Evolutionary conservation across 139 green algal genomes (phyloP), one percentile per base, ranked within the genome.

Genomic region (Nannochloris sp.): DNA sequence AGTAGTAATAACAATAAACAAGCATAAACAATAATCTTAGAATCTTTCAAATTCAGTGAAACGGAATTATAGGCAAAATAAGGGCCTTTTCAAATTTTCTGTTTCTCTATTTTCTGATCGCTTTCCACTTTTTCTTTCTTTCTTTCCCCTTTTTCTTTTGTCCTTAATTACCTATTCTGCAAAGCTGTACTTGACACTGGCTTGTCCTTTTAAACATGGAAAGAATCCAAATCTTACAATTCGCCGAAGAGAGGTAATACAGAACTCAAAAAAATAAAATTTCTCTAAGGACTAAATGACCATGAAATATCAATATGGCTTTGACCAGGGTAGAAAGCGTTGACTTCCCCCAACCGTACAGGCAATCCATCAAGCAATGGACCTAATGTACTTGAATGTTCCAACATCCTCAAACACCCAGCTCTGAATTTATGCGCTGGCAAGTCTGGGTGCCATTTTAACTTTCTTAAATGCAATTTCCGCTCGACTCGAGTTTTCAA

Each of bases 231-330:
- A n/a, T n/a, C n/a, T n/a, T n/a, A n/a, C n/a, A n/a, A n/a, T n/a
- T n/a, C n/a, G n/a, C n/a, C n/a, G n/a, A n/a, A n/a, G n/a, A n/a
- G n/a, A n/a, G n/a, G n/a, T n/a, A n/a, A 51, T 51, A 27, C 19
- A 51, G 19, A 51, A 51, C 19, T 27, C 42, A 19, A 51, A 51
- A 19, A 19, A 19, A 51, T 27, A 51, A 51, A 51, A 51, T 19
- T 51, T 51, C n/a, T n/a, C n/a, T 51, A 51, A 27, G 42, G 15
- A 39, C 69, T 53, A 67, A 77, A 88, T 56, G 82, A 69, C 60
- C 75, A 80, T 1, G 81, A 77, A 60, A 90, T 77, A 45, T 84
- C 70, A 27, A 90, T 78, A n/a, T 45, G 60, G 4, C 33, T 23
- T 24, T 71, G 62, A 39, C 79, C 83, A 1, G 74, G 60, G 1